Evolutionary conservation across 345 rosid genomes (phyloP).

Genomic region (Acer campestre): DNA sequence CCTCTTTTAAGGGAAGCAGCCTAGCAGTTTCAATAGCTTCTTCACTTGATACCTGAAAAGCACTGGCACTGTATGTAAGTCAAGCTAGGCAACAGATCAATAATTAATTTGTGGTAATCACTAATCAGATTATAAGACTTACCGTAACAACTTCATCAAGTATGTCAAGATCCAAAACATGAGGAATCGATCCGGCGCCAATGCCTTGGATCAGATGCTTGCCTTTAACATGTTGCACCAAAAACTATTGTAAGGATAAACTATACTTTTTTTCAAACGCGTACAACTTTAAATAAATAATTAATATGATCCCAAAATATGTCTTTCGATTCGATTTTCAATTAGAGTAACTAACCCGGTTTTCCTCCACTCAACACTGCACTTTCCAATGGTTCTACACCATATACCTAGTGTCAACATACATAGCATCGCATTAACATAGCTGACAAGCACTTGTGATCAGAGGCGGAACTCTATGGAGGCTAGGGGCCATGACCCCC

Average conservation of each 20-base stretch:
- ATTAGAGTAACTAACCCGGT: neutral
- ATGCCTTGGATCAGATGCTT: slow-evolving; percentile 50
- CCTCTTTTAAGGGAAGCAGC: slow-evolving; percentile 51
- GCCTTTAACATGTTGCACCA: slow-evolving; percentile 32
- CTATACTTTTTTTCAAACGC: too few relatives aligned
- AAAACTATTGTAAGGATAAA: neutral
- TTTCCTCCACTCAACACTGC: neutral
- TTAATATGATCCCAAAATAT: too few relatives aligned
- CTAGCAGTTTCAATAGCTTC: slow-evolving; percentile 49
- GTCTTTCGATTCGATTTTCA: too few relatives aligned
- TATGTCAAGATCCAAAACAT: slow-evolving; percentile 38
- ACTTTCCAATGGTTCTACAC: slow-evolving; percentile 15
- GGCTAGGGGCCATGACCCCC: too few relatives aligned
- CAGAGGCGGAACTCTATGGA: too few relatives aligned
- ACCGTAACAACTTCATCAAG: slow-evolving; percentile 56
- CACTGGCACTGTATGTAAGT: neutral
- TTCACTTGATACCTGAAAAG: slow-evolving; percentile 43
- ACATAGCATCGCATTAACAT: neutral
- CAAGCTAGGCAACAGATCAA: neutral
- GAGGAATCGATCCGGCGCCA: slow-evolving; percentile 50
- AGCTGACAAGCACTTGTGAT: neutral
- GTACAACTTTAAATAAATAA: too few relatives aligned
- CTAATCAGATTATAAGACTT: slow-evolving; percentile 16
- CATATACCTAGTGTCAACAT: slow-evolving; percentile 38
- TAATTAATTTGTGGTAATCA: too few relatives aligned